Evolutionary conservation across 73 alveolate genomes (phyloP).

Genomic region (Blepharisma stoltei): DNA sequence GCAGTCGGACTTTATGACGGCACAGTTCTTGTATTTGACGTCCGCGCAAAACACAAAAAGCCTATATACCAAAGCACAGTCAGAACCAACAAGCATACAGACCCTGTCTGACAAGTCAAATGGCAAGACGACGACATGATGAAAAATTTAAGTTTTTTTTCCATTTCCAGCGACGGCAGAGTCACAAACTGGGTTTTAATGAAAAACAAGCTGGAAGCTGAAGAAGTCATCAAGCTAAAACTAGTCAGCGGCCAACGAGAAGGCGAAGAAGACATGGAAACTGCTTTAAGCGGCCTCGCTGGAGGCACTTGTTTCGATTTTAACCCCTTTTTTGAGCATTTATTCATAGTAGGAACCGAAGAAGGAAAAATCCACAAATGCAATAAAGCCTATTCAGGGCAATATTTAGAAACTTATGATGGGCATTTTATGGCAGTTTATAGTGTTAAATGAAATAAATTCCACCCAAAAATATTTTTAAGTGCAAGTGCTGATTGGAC

Average conservation of each 20-base stretch:
- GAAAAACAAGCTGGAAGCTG: slow-evolving; percentile 95
- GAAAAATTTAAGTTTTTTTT: slow-evolving; percentile 80
- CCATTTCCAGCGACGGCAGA: slow-evolving; percentile 99
- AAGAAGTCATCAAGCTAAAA: slow-evolving; percentile 74
- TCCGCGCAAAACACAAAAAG: slow-evolving; percentile 89
- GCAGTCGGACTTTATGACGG: slow-evolving; percentile 99
- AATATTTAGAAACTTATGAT: slow-evolving; percentile 44
- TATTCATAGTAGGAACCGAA: slow-evolving; percentile 99
- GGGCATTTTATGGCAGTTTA: slow-evolving; percentile 97
- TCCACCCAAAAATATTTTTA: slow-evolving; percentile 97
- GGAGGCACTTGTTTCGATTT: slow-evolving; percentile 99
- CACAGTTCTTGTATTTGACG: slow-evolving; percentile 99
- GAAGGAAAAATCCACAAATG: slow-evolving; percentile 99
- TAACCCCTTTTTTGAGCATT: slow-evolving; percentile 89
- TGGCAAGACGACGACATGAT: slow-evolving; percentile 87
- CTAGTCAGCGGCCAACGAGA: slow-evolving; percentile 52
- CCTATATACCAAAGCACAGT: slow-evolving; percentile 96
- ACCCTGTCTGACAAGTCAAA: slow-evolving; percentile 99
- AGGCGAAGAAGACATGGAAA: slow-evolving; percentile 74
- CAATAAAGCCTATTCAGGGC: slow-evolving; percentile 96
- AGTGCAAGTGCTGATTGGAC: slow-evolving; percentile 99
- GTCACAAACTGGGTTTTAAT: slow-evolving; percentile 95
- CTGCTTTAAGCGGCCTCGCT: slow-evolving; percentile 90
- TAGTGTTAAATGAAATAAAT: slow-evolving; percentile 96
- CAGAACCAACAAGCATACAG: slow-evolving; percentile 98